These are phyloP conservation scores for Mucuna pruriens DNA, from an alignment of 306 rosid genomes.

Conservation along the genomic window DNA sequence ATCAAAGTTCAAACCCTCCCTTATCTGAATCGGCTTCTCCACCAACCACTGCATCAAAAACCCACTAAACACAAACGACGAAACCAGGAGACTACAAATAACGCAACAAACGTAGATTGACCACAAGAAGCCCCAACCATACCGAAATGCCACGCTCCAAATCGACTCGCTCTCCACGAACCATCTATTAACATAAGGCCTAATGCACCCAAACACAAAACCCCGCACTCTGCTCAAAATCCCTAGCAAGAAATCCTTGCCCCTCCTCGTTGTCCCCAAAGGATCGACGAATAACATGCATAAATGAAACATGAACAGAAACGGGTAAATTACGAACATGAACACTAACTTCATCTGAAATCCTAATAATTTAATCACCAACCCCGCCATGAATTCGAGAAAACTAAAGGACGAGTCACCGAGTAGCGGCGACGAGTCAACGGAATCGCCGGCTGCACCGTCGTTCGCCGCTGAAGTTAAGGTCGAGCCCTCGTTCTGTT, in stretches of 20 bases:
- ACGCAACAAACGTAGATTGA: slow-evolving; percentile 60
- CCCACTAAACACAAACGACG: slow-evolving; percentile 58
- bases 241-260: slow-evolving; percentile 40
- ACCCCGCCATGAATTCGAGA: slow-evolving; percentile 51
- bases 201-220: slow-evolving; percentile 19
- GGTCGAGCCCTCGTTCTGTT: slow-evolving; percentile 51
- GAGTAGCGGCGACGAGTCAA: slow-evolving; percentile 40
- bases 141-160: slow-evolving; percentile 59
- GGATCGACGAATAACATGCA: slow-evolving; percentile 66
- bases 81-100: slow-evolving; percentile 56
- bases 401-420: slow-evolving; percentile 49
- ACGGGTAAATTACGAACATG: slow-evolving; percentile 55
- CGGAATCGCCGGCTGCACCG: slow-evolving; percentile 31
- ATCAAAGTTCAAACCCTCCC: slow-evolving; percentile 71
- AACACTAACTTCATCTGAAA: slow-evolving; percentile 59
- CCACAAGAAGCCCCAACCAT: slow-evolving; percentile 74
- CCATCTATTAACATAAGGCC: slow-evolving; percentile 48
- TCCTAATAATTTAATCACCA: slow-evolving; percentile 62
- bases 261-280: slow-evolving; percentile 48
- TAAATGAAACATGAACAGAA: slow-evolving; percentile 42
- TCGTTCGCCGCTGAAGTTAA: slow-evolving; percentile 50
- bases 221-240: slow-evolving; percentile 34
- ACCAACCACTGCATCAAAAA: slow-evolving; percentile 56
- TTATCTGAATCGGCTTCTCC: slow-evolving; percentile 64
- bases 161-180: slow-evolving; percentile 51